Conservation (phyloP, 768 basidiomycete species). For the Kockovaella imperatae region DNA sequence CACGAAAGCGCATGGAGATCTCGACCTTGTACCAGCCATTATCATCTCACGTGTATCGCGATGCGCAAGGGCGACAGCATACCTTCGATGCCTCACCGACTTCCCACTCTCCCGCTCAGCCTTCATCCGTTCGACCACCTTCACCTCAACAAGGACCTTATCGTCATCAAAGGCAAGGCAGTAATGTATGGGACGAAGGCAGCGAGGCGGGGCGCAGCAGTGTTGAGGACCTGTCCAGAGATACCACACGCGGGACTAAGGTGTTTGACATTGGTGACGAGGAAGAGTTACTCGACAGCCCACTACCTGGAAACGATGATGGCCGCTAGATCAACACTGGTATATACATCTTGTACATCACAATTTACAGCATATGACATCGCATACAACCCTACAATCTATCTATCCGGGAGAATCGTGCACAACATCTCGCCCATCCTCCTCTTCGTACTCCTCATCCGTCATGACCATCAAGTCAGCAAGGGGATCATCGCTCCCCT, state of each 20-base stretch:
- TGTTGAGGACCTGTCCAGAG: conserved; percentile 5
- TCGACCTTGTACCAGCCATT: conserved; percentile 35
- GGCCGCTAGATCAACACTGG: no score
- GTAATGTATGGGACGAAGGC: conserved; percentile 32
- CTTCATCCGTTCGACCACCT: background rate
- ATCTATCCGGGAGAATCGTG: no score
- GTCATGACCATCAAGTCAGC: conserved; percentile 36
- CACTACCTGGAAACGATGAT: no score
- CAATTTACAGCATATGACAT: no score
- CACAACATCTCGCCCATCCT: conserved; percentile 5
- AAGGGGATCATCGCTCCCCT: conserved; percentile 24
- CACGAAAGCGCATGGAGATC: conserved; percentile 20
- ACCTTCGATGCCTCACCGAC: conserved; percentile 6
- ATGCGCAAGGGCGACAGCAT: conserved; percentile 31
- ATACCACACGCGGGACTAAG: background rate
- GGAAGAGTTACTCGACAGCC: no score
- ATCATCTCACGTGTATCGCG: conserved; percentile 20
- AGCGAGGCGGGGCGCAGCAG: conserved; percentile 14
- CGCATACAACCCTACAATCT: no score
- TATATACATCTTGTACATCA: no score
- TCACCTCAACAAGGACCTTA: background rate
- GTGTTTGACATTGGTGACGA: conserved; percentile 20
- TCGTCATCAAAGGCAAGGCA: conserved; percentile 9
- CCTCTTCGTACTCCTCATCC: conserved; percentile 30
- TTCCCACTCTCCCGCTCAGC: background rate